Percentiles rank a stretch among this genome's conserved stretches.
phyloP scores from a whole-genome alignment of 352 stramenopile genomes.

The Phytopythium ostracodes region DNA sequence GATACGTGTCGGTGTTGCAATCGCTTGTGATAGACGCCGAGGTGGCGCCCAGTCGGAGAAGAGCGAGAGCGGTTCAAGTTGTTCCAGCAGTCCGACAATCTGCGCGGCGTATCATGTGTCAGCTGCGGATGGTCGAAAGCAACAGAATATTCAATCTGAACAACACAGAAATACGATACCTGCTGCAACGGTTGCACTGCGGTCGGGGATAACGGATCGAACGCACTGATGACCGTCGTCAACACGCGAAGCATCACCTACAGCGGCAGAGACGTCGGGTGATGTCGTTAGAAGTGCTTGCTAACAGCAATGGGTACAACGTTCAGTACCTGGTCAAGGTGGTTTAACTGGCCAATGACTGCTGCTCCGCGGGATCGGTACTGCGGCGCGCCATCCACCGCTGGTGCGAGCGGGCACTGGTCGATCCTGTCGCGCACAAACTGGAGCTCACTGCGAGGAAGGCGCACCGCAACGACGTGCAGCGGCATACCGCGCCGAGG shows the following conservation, averaged over 20 bases:
- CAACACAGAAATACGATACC: conserved; percentile 22
- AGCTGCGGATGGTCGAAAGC: background rate
- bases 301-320: background rate
- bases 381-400: conserved; percentile 52
- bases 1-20: conserved; percentile 39
- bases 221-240: conserved; percentile 45
- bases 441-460: conserved; percentile 85
- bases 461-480: conserved; percentile 52
- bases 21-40: conserved; percentile 38
- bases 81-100: conserved; percentile 56
- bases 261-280: background rate
- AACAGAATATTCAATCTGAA: background rate
- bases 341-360: conserved; percentile 62
- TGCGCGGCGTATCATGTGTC: conserved; percentile 15
- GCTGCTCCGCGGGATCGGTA: conserved; percentile 56
- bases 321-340: conserved; percentile 61
- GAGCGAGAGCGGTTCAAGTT: conserved; percentile 59
- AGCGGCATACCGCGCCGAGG: conserved; percentile 79
- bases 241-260: conserved; percentile 75
- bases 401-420: conserved; percentile 53
- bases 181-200: conserved; percentile 57
- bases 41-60: conserved; percentile 80
- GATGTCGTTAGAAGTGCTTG: background rate
- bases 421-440: conserved; percentile 81
- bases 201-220: conserved; percentile 41